A percentile compares a stretch with the other conserved stretches of the same genome.
Conservation (phyloP, 805 yeast species). For the Teunomyces panamensis region DNA sequence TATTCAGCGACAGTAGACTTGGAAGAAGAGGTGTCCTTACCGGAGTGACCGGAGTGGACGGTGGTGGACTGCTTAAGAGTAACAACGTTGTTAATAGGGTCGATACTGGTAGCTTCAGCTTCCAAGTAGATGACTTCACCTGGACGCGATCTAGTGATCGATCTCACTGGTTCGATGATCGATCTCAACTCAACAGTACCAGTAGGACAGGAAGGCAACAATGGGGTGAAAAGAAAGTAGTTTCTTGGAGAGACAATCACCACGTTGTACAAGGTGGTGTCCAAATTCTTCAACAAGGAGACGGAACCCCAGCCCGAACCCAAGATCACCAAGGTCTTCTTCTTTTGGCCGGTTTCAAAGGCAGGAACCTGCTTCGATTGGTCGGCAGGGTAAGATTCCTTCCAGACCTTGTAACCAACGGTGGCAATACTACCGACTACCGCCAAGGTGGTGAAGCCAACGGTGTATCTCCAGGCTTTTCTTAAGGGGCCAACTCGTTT, state of each 20-base stretch:
- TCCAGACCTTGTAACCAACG: slow-evolving; percentile 53
- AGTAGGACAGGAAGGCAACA: slow-evolving; percentile 91
- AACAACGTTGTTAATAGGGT: slow-evolving; percentile 64
- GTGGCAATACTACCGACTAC: slow-evolving; percentile 54
- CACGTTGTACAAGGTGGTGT: slow-evolving; percentile 84
- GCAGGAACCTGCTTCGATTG: slow-evolving; percentile 61
- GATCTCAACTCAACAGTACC: slow-evolving; percentile 90
- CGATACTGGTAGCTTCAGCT: slow-evolving; percentile 86
- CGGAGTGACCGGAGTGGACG: slow-evolving; percentile 54
- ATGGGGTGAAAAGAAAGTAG: slow-evolving; percentile 93
- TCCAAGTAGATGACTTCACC: slow-evolving; percentile 82
- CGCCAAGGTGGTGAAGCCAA: slow-evolving; percentile 45
- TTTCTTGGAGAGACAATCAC: slow-evolving; percentile 91
- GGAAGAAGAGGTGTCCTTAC: slow-evolving; percentile 44
- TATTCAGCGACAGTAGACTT: slow-evolving; percentile 39
- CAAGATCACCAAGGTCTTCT: slow-evolving; percentile 72
- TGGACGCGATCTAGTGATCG: slow-evolving; percentile 73
- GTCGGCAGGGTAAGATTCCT: slow-evolving; percentile 57
- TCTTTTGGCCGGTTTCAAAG: slow-evolving; percentile 55
- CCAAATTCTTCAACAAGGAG: slow-evolving; percentile 77
- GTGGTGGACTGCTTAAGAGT: slow-evolving; percentile 60
- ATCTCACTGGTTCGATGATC: slow-evolving; percentile 89
- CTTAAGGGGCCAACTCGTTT: slow-evolving; percentile 27
- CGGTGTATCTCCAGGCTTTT: slow-evolving; percentile 47
- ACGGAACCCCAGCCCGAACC: slow-evolving; percentile 97